phyloP scores from a whole-genome alignment of 83 land plant genomes.

The Picea mariana region DNA sequence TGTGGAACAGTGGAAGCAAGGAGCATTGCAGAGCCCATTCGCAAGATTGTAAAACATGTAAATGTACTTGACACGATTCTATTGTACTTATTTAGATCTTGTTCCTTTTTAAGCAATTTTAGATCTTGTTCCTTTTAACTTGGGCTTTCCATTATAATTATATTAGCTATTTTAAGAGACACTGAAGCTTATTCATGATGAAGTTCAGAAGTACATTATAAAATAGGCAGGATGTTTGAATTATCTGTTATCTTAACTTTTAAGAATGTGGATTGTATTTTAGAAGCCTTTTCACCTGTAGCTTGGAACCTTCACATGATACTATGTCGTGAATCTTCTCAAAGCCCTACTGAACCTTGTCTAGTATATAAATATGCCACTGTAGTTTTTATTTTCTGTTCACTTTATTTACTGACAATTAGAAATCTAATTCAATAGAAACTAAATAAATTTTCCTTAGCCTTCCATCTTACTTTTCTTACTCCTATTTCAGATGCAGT shows the following conservation, averaged over 20 bases:
- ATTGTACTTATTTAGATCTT: background rate
- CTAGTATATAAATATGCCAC: too few species aligned
- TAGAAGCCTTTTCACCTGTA: background rate
- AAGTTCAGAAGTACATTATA: background rate
- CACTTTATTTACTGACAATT: too few species aligned
- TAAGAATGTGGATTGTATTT: background rate
- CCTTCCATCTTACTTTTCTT: too few species aligned
- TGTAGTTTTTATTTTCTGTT: too few species aligned
- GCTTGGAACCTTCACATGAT: background rate
- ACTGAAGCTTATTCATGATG: background rate
- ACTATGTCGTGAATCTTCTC: background rate
- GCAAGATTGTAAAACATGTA: constrained; percentile 78
- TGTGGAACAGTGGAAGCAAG: constrained; percentile 97
- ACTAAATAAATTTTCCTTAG: too few species aligned
- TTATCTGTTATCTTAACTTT: background rate
- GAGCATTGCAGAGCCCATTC: constrained; percentile 91
- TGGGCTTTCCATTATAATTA: background rate
- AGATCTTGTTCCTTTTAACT: background rate
- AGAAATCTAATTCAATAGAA: too few species aligned
- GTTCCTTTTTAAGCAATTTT: background rate
- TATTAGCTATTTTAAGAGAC: background rate
- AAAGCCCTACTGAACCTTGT: background rate
- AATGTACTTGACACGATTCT: constrained; percentile 4
- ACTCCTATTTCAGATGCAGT: too few species aligned
- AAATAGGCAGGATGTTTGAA: background rate